A percentile compares a stretch with the other conserved stretches of the same genome.
phyloP scores from a whole-genome alignment of 2,329 filamentous ascomycete species.

The Pseudogymnoascus sp. region DNA sequence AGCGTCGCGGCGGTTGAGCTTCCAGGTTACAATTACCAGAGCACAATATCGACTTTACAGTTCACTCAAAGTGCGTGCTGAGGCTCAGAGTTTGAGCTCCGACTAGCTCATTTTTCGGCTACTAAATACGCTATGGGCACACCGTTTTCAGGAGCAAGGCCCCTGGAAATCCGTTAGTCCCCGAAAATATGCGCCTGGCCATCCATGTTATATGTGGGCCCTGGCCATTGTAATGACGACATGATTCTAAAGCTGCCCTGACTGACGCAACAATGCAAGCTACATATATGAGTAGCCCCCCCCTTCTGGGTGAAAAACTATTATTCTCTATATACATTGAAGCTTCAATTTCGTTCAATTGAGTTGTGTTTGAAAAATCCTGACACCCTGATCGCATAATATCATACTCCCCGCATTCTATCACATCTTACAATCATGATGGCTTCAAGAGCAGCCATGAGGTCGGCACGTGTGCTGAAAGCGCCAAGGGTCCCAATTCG shows the following conservation, averaged over 20 bases:
- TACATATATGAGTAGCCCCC: not conserved
- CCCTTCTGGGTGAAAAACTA: not conserved
- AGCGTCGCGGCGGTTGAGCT: not conserved
- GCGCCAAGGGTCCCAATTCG: constrained; percentile 17
- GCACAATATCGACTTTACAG: not conserved
- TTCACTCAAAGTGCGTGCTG: not conserved
- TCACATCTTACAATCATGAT: constrained; percentile 14
- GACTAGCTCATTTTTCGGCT: not conserved
- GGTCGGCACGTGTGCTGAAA: constrained; percentile 19
- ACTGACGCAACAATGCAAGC: not conserved
- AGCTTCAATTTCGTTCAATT: not conserved
- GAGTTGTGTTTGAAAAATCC: not conserved
- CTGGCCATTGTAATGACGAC: not conserved
- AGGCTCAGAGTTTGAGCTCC: not conserved
- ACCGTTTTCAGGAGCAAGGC: constrained; percentile 3
- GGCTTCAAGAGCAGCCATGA: constrained; percentile 21
- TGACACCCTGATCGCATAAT: not conserved
- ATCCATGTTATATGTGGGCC: constrained; percentile 3
- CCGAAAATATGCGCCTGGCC: constrained; percentile 1
- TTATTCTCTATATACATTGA: not conserved
- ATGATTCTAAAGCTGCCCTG: not conserved
- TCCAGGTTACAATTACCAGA: not conserved
- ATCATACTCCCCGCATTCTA: not conserved
- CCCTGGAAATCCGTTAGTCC: not conserved
- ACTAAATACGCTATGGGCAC: not conserved